Percentiles rank a stretch among this genome's conserved stretches.
Conservation (phyloP, 2,329 filamentous ascomycete genomes). For the Pezicula carpinea region DNA sequence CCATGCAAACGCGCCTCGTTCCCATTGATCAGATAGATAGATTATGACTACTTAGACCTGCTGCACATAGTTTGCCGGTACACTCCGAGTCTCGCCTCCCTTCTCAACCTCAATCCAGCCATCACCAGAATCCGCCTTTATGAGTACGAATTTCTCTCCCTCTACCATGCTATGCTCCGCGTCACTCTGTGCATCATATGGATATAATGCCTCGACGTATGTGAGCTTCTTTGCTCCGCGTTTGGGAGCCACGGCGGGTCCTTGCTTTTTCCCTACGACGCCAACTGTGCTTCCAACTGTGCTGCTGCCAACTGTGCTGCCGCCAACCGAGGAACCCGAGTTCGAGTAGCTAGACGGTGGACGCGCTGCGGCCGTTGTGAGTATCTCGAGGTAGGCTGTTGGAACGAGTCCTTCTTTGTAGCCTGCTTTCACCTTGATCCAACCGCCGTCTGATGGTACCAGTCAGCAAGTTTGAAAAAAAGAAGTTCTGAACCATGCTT, state of each 20-base stretch:
- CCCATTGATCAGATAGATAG: neutral
- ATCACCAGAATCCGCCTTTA: constrained; percentile 84
- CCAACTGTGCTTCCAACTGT: constrained; percentile 35
- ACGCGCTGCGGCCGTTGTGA: constrained; percentile 43
- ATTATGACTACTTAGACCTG: constrained; percentile 24
- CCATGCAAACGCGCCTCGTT: neutral
- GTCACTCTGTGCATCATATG: constrained; percentile 81
- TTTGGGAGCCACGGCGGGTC: constrained; percentile 73
- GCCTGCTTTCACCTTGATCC: constrained; percentile 77
- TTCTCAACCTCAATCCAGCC: constrained; percentile 97
- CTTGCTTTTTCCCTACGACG: constrained; percentile 31
- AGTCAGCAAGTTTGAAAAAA: constrained; percentile 18
- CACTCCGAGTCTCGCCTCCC: constrained; percentile 78
- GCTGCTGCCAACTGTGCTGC: constrained; percentile 32
- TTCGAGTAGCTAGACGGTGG: constrained; percentile 75
- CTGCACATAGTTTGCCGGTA: constrained; percentile 91
- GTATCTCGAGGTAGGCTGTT: constrained; percentile 74
- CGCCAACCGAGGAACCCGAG: constrained; percentile 64
- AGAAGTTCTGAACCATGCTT: constrained; percentile 33
- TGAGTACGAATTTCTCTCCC: constrained; percentile 86
- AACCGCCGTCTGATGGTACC: constrained; percentile 70
- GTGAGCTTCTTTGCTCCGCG: constrained; percentile 89
- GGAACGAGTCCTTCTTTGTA: constrained; percentile 82
- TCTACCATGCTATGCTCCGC: constrained; percentile 86
- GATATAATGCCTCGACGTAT: constrained; percentile 90